Conservation (phyloP, 805 yeast species). For the Clavispora vitiphila region DNA sequence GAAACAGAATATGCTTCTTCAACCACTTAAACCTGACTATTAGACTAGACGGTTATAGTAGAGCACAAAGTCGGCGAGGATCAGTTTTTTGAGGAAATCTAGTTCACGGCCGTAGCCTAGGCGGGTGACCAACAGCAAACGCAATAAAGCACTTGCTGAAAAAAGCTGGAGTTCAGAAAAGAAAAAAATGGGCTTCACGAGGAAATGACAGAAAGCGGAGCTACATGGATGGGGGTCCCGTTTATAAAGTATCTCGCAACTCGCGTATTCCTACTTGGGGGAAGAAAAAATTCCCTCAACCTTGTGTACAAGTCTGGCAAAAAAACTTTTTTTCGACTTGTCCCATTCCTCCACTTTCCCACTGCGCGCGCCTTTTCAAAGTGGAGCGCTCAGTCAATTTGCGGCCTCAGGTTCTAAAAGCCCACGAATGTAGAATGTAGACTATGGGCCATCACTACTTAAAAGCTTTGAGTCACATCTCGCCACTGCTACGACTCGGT, state of each 20-base stretch:
- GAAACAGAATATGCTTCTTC: not conserved
- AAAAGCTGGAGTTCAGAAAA: not conserved
- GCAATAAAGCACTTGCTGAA: not conserved
- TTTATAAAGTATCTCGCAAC: not conserved
- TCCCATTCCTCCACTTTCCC: not conserved
- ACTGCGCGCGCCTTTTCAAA: not conserved
- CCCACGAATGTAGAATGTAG: not conserved
- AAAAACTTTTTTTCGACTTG: not conserved
- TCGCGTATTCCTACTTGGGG: not conserved
- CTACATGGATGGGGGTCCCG: not conserved
- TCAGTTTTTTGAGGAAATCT: not conserved
- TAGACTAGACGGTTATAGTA: not conserved
- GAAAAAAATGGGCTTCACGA: not conserved
- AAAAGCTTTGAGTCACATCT: not conserved
- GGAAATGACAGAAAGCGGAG: not conserved
- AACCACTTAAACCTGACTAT: not conserved
- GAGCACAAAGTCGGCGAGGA: not conserved
- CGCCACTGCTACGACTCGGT: no score
- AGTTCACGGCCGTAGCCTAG: conserved; percentile 1
- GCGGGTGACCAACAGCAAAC: not conserved
- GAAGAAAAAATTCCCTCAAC: not conserved
- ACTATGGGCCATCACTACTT: not conserved
- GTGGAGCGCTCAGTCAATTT: not conserved
- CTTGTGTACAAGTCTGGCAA: not conserved
- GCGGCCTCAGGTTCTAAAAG: not conserved